Conservation (phyloP, 2,329 filamentous ascomycete genomes). For the Calonectria multiphialidica region DNA sequence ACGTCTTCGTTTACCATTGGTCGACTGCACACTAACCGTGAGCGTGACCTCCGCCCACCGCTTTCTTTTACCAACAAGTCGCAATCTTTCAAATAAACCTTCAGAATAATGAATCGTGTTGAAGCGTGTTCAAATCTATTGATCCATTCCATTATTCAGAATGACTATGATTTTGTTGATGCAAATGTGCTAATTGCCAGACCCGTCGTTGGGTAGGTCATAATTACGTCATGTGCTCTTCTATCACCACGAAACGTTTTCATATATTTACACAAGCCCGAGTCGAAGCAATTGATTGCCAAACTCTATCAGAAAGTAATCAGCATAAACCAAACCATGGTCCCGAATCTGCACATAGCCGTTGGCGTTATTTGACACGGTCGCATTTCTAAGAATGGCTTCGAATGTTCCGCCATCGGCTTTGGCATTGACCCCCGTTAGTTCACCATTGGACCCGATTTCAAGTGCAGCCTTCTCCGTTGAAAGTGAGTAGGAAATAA, state of each 20-base stretch:
- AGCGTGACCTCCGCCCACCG: neutral
- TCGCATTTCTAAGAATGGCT: too few relatives aligned
- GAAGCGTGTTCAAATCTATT: neutral
- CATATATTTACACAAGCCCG: neutral
- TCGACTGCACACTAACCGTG: neutral
- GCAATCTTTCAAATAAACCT: neutral
- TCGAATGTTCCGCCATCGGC: too few relatives aligned
- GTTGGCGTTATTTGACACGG: too few relatives aligned
- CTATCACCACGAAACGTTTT: neutral
- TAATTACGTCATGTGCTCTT: conserved; percentile 62
- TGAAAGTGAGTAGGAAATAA: too few relatives aligned
- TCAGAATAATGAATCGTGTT: neutral
- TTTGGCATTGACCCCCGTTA: too few relatives aligned
- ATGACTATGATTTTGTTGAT: neutral
- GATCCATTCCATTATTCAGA: neutral
- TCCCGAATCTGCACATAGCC: too few relatives aligned
- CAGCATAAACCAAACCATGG: too few relatives aligned
- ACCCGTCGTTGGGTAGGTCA: conserved; percentile 62
- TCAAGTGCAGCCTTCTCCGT: too few relatives aligned
- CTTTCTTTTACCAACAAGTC: neutral
- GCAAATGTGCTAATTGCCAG: conserved; percentile 52
- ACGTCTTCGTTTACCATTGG: neutral
- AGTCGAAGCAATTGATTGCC: conserved; percentile 20
- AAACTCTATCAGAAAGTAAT: conserved; percentile 17
- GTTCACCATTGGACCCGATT: too few relatives aligned